phyloP scores from a whole-genome alignment of 73 alveolate species.

The Tetrahymena elliotti region DNA sequence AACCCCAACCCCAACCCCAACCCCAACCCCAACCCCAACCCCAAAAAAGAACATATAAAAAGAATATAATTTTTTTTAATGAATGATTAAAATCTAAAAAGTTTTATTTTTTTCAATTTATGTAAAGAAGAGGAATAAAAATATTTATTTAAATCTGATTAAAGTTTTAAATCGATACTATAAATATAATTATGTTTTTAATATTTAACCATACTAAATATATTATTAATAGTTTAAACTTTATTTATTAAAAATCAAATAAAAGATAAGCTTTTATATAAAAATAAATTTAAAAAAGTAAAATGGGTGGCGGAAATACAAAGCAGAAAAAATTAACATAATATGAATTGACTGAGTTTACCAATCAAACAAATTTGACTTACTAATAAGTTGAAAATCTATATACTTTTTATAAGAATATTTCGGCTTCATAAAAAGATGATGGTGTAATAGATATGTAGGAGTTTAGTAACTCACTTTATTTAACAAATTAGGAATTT shows the following conservation, averaged over 20 bases:
- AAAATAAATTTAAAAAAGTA: neutral
- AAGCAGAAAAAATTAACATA: constrained; percentile 20
- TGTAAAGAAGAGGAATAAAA: too few relatives aligned
- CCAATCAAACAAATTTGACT: constrained; percentile 49
- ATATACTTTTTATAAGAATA: constrained; percentile 31
- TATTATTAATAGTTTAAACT: neutral
- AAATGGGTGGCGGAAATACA: constrained; percentile 47
- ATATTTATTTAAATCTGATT: too few relatives aligned
- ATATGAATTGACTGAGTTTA: constrained; percentile 42
- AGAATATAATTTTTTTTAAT: neutral
- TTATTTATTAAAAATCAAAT: neutral
- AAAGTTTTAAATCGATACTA: too few relatives aligned
- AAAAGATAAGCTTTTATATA: neutral
- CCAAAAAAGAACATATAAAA: neutral
- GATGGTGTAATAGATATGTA: constrained; percentile 55
- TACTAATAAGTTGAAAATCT: constrained; percentile 44
- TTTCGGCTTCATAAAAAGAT: constrained; percentile 35
- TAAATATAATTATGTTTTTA: too few relatives aligned
- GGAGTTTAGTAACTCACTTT: constrained; percentile 47
- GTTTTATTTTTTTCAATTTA: neutral
- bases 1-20: constrained; percentile 1
- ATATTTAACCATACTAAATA: neutral
- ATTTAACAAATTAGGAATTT: constrained; percentile 14
- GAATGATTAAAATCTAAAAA: neutral
- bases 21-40: constrained; percentile 2